A percentile compares a stretch with the other conserved stretches of the same genome.
phyloP scores from a whole-genome alignment of 1,284 basidiomycete genomes.

The Heliocybe sulcata region DNA sequence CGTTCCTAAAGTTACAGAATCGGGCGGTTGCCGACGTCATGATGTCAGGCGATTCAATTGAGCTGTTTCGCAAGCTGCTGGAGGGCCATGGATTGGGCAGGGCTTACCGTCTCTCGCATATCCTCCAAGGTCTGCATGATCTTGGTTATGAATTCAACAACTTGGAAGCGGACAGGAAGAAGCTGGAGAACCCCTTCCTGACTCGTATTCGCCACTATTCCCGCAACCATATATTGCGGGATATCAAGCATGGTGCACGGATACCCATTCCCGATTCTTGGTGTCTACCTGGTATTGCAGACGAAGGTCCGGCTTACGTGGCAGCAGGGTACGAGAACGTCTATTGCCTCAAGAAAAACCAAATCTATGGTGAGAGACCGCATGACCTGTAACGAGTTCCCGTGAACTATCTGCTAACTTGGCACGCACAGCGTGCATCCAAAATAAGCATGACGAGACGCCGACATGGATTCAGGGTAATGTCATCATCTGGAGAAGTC shows the following conservation, averaged over 20 bases:
- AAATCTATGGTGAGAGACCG: constrained; percentile 48
- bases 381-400: not conserved
- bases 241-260: constrained; percentile 66
- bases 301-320: constrained; percentile 62
- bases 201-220: constrained; percentile 31
- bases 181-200: constrained; percentile 51
- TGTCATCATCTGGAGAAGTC: constrained; percentile 59
- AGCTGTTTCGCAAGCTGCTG: constrained; percentile 38
- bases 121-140: constrained; percentile 41
- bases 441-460: constrained; percentile 33
- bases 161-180: constrained; percentile 17
- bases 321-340: constrained; percentile 41
- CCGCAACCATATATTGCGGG: constrained; percentile 12
- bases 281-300: constrained; percentile 70
- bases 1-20: constrained; percentile 52
- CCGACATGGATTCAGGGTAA: constrained; percentile 47
- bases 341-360: constrained; percentile 39
- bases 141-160: constrained; percentile 41
- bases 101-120: constrained; percentile 38
- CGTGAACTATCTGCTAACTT: not conserved
- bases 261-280: constrained; percentile 64
- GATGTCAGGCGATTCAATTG: constrained; percentile 47
- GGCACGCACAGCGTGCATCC: constrained; percentile 43
- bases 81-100: constrained; percentile 43
- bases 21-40: constrained; percentile 41